A percentile compares a stretch with the other conserved stretches of the same genome.
Conservation (phyloP, 495 filamentous ascomycete genomes). For the Penicillium goetzii region DNA sequence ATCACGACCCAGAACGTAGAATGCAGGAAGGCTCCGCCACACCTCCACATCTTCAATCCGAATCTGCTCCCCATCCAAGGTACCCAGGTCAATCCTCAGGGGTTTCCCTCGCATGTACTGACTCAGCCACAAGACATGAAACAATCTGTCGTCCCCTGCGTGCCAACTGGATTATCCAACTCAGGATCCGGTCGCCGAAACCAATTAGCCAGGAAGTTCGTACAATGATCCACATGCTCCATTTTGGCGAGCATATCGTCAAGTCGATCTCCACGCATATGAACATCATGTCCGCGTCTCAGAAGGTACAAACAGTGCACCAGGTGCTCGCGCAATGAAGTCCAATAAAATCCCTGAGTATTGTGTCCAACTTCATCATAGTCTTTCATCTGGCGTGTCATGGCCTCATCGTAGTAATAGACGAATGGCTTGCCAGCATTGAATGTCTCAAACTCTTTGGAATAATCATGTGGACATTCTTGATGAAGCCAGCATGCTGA, state of each 20-base stretch:
- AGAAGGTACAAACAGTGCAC: not conserved
- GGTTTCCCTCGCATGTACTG: not conserved
- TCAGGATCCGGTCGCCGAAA: not conserved
- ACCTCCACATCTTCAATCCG: not conserved
- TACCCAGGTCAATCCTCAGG: too few relatives aligned
- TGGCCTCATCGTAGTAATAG: not conserved
- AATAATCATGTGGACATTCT: not conserved
- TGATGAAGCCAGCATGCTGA: not conserved
- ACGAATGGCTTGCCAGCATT: not conserved
- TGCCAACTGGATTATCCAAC: conserved; percentile 1
- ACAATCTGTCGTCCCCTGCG: not conserved
- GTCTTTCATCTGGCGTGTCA: not conserved
- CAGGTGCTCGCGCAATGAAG: not conserved
- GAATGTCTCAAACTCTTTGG: conserved; percentile 1
- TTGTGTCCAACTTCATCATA: not conserved
- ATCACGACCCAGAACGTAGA: not conserved
- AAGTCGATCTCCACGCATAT: not conserved
- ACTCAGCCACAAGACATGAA: not conserved
- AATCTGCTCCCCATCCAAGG: not conserved
- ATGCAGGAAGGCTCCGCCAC: not conserved
- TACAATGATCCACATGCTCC: conserved; percentile 6
- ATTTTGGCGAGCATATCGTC: not conserved
- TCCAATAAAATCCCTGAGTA: not conserved
- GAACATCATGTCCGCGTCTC: not conserved
- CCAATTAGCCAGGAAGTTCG: not conserved